Percentiles rank a stretch among this genome's conserved stretches.
Conservation (phyloP, 495 filamentous ascomycete genomes). For the Hypoxylon lenormandii region DNA sequence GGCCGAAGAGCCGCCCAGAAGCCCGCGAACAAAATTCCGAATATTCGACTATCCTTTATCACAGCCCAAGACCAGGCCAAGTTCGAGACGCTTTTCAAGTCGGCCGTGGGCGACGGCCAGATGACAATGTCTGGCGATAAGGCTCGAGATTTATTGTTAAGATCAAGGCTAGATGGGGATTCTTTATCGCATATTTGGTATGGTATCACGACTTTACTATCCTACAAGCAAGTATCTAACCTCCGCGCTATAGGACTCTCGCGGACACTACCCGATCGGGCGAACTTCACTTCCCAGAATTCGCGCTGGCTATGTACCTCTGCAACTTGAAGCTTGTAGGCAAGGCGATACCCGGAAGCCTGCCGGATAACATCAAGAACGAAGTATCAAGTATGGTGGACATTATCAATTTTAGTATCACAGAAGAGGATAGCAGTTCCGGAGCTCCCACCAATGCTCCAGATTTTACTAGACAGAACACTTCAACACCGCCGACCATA, state of each 20-base stretch:
- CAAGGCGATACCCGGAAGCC: constrained; percentile 75
- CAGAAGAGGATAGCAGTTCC: constrained; percentile 74
- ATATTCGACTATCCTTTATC: constrained; percentile 92
- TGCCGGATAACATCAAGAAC: constrained; percentile 90
- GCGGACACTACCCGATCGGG: constrained; percentile 97
- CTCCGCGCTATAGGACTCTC: constrained; percentile 72
- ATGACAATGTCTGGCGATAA: constrained; percentile 92
- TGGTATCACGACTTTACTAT: constrained; percentile 29
- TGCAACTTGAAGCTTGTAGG: constrained; percentile 93
- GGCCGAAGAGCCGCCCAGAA: constrained; percentile 59
- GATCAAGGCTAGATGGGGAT: constrained; percentile 85
- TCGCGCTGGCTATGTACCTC: constrained; percentile 97
- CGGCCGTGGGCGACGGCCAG: constrained; percentile 83
- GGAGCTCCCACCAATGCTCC: constrained; percentile 75
- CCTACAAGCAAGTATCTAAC: constrained; percentile 23
- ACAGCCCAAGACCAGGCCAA: constrained; percentile 95
- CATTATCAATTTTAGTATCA: constrained; percentile 94
- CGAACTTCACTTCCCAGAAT: constrained; percentile 96
- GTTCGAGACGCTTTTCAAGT: constrained; percentile 98
- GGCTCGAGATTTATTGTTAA: constrained; percentile 84
- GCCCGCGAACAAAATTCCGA: constrained; percentile 80
- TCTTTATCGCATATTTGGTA: constrained; percentile 90
- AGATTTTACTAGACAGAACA: constrained; percentile 77
- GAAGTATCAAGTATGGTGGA: constrained; percentile 99
- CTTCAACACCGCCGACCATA: constrained; percentile 75